Percentiles rank a stretch among this genome's conserved stretches.
These are phyloP conservation scores for Chlorella vulgaris DNA, from an alignment of 139 green algal species.

Conservation along the genomic window DNA sequence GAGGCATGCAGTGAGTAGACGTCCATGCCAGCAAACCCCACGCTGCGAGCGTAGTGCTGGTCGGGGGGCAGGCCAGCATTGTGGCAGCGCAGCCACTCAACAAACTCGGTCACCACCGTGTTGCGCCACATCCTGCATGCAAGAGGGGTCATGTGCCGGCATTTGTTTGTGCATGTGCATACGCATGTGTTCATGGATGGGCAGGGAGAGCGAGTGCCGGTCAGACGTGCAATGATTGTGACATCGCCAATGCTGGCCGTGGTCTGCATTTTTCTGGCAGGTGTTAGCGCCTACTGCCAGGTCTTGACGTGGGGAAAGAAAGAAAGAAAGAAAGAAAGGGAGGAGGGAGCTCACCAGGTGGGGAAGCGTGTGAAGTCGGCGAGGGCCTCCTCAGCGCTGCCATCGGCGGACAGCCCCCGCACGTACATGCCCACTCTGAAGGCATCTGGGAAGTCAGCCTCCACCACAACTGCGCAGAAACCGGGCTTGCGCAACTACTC, in stretches of 20 bases:
- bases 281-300: no score
- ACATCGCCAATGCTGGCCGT: background rate
- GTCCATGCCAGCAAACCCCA: conserved; percentile 64
- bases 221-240: no score
- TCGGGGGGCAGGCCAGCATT: conserved; percentile 32
- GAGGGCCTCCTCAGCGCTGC: conserved; percentile 48
- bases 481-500: background rate
- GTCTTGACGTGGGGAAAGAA: no score
- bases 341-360: conserved; percentile 19
- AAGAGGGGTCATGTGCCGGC: no score
- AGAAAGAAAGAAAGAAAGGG: no score
- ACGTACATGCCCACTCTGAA: conserved; percentile 60
- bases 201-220: no score
- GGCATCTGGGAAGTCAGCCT: conserved; percentile 69
- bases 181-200: no score
- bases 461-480: conserved; percentile 21
- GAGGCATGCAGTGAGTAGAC: conserved; percentile 57
- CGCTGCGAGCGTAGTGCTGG: background rate
- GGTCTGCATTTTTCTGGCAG: background rate
- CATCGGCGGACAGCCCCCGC: conserved; percentile 37
- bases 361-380: conserved; percentile 45
- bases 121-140: conserved; percentile 71
- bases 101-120: conserved; percentile 43
- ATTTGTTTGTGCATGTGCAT: no score
- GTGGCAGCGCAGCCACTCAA: conserved; percentile 50